Evolutionary conservation across 2,329 filamentous ascomycete genomes (phyloP).

Genomic region (Trichophyton rubrum): DNA sequence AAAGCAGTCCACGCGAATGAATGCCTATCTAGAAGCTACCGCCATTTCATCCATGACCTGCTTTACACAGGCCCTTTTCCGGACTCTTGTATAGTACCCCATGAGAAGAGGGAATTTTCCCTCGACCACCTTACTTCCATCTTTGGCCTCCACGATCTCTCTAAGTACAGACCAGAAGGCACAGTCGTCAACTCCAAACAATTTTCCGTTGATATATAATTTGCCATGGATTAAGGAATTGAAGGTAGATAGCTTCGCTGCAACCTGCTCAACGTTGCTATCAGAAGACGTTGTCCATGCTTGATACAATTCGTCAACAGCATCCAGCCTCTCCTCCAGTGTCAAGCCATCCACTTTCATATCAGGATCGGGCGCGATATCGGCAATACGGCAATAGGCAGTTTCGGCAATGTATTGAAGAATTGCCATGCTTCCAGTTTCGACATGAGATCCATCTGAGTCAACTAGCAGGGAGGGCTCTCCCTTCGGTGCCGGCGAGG

Average conservation of each 20-base stretch:
- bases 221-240: constrained; percentile 18
- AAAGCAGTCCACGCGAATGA: neutral
- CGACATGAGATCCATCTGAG: constrained; percentile 17
- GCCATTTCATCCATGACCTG: constrained; percentile 20
- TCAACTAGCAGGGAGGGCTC: constrained; percentile 13
- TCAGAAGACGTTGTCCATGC: constrained; percentile 1
- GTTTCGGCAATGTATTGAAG: constrained; percentile 21
- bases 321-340: constrained; percentile 18
- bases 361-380: constrained; percentile 10
- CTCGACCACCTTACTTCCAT: constrained; percentile 13
- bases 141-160: constrained; percentile 21
- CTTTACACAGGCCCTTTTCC: constrained; percentile 28
- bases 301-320: neutral
- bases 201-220: constrained; percentile 25
- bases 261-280: neutral
- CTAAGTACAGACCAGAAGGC: constrained; percentile 33
- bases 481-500: neutral
- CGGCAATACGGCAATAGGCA: constrained; percentile 2
- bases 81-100: constrained; percentile 29
- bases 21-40: neutral
- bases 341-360: constrained; percentile 19
- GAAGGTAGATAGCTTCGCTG: constrained; percentile 2
- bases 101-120: constrained; percentile 22
- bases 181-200: constrained; percentile 32
- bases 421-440: constrained; percentile 24